Percentiles rank a stretch among this genome's conserved stretches.
phyloP scores from a whole-genome alignment of 352 stramenopile genomes.

The Globisporangium solare region DNA sequence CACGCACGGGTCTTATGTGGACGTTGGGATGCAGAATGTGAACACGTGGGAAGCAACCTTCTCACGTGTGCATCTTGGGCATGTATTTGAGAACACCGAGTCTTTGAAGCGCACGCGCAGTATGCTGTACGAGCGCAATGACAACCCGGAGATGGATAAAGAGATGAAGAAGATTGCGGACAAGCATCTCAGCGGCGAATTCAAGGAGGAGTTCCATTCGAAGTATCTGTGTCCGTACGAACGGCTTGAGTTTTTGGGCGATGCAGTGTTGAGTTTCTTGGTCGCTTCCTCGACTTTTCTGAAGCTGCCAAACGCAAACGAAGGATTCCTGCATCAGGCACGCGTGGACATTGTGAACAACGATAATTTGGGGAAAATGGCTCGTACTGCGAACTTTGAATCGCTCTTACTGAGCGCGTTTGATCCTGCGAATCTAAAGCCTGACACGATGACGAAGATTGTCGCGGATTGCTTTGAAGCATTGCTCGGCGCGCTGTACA shows the following conservation, averaged over 20 bases:
- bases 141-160: slow-evolving; percentile 23
- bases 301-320: slow-evolving; percentile 61
- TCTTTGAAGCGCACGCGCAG: slow-evolving; percentile 57
- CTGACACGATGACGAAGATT: slow-evolving; percentile 66
- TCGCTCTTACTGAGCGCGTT: slow-evolving; percentile 69
- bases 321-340: slow-evolving; percentile 67
- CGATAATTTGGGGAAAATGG: slow-evolving; percentile 67
- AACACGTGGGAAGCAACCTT: slow-evolving; percentile 75
- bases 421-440: slow-evolving; percentile 45
- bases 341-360: slow-evolving; percentile 79
- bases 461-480: slow-evolving; percentile 81
- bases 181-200: slow-evolving; percentile 58
- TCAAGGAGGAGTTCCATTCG: slow-evolving; percentile 75
- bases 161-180: slow-evolving; percentile 51
- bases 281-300: slow-evolving; percentile 76
- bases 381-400: slow-evolving; percentile 69
- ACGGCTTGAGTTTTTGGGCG: slow-evolving; percentile 79
- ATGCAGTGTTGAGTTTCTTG: slow-evolving; percentile 81
- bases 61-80: slow-evolving; percentile 66
- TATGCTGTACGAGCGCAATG: slow-evolving; percentile 29
- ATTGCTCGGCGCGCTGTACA: slow-evolving; percentile 74
- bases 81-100: slow-evolving; percentile 64
- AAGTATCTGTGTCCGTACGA: slow-evolving; percentile 79
- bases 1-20: slow-evolving; percentile 80
- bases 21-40: slow-evolving; percentile 81